Evolutionary conservation across 192 early-diverging fungal genomes (phyloP).

Genomic region (Backusella morwellensis): DNA sequence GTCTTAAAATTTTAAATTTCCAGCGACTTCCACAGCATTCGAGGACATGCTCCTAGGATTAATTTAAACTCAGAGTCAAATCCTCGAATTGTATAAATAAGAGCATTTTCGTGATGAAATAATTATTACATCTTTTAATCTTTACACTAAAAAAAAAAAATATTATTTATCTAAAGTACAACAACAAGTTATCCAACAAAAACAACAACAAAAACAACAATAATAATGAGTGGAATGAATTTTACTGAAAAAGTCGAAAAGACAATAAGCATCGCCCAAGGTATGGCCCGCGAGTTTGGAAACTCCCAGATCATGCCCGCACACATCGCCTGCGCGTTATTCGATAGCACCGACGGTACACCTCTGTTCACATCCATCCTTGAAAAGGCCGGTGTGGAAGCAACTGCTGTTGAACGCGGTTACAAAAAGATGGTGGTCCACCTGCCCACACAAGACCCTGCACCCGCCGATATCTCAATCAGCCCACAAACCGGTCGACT

Average conservation of each 20-base stretch:
- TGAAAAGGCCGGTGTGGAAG: conserved; percentile 83
- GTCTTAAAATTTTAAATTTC: background rate
- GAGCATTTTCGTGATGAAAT: background rate
- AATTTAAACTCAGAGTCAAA: background rate
- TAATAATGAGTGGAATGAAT: conserved; percentile 53
- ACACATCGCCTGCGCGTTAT: conserved; percentile 78
- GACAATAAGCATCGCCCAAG: conserved; percentile 58
- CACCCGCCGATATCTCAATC: conserved; percentile 73
- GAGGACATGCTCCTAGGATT: background rate
- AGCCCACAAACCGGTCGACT: conserved; percentile 59
- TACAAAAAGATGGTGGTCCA: conserved; percentile 78
- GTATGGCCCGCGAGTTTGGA: conserved; percentile 69
- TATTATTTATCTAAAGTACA: background rate
- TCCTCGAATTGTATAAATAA: background rate
- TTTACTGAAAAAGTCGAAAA: conserved; percentile 90
- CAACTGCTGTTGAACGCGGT: conserved; percentile 68
- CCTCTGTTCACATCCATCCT: conserved; percentile 75
- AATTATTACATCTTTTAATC: background rate
- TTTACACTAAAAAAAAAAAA: background rate
- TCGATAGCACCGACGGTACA: conserved; percentile 80
- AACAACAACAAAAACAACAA: background rate
- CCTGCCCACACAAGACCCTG: conserved; percentile 81
- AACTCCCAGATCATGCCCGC: conserved; percentile 77
- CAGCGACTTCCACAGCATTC: background rate
- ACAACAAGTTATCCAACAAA: background rate